Base-by-base conservation (phyloP, 208 protist species). In the Trypanosoma brucei region DNA sequence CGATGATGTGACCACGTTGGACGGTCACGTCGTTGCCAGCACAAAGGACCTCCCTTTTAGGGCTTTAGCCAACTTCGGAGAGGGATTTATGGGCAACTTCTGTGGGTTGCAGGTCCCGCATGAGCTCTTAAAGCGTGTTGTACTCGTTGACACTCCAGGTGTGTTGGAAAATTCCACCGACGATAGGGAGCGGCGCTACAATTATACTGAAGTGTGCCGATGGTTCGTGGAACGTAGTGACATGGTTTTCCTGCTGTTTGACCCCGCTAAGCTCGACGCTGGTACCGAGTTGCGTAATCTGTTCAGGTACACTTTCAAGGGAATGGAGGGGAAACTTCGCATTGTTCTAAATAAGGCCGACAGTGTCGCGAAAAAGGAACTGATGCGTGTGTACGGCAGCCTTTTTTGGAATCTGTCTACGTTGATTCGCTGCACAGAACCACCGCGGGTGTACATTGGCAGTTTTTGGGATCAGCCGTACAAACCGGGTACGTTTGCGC, bases 261-360 rank as follows among this genome's bases (percentile, higher is more conserved):
- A 92, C 61, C 86, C 86, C 6, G 79, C 76, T 30, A 89, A 89
- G 63, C 68, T 92, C 14, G 80, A 89, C 59, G 71, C 82, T 7
- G 86, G 86, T 8, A 70, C 68, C 22, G 86, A 92, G 73, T 70
- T 92, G 14, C 76, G 70, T 0, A 76, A 77, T 45, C 70, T 93
- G 55, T 86, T 88, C 62, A 59, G 70, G n/a, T 69, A 71, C 2
- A 71, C 85, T 58, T 79, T 92, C 44, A 59, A 76, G 39, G 91
- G 93, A 0, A 62, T 96, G 42, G 94, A 98, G 59, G 91, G 93
- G 44, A 97, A 97, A 59, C 75, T 98, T 35, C 84, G 93, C 53
- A 85, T 98, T 33, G 83, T 98, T 39, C 84, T 98, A 30, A 98
- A 98, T 72, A 98, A 98, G 80, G 91, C 96, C 0, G 97, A 98